Evolutionary conservation across 768 basidiomycete genomes (phyloP).

Genomic region (Podaxis rugospora): DNA sequence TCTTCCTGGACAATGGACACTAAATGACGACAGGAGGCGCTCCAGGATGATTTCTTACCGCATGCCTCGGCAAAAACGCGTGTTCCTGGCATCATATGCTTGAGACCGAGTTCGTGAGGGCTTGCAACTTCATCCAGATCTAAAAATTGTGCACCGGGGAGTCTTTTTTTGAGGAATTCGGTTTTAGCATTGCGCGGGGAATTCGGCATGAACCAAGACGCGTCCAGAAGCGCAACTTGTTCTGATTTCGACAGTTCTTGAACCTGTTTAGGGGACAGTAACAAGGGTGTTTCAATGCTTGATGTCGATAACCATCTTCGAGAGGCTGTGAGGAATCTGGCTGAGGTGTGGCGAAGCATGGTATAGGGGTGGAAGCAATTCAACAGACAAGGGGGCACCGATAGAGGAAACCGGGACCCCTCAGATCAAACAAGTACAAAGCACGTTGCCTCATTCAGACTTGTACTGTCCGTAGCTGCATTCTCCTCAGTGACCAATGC

Average conservation of each 20-base stretch:
- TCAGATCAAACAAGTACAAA: slow-evolving; percentile 16
- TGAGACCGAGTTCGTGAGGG: slow-evolving; percentile 71
- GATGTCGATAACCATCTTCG: slow-evolving; percentile 34
- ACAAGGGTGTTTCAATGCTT: slow-evolving; percentile 33
- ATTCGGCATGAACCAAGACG: slow-evolving; percentile 94
- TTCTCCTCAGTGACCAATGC: slow-evolving; percentile 48
- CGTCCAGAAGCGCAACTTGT: slow-evolving; percentile 57
- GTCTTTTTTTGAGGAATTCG: slow-evolving; percentile 64
- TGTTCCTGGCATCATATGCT: slow-evolving; percentile 89
- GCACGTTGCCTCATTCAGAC: slow-evolving; percentile 6
- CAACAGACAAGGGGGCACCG: not conserved
- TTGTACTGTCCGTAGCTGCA: slow-evolving; percentile 10
- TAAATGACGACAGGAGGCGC: not conserved
- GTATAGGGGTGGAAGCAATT: not conserved
- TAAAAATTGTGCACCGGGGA: slow-evolving; percentile 71
- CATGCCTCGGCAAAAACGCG: slow-evolving; percentile 74
- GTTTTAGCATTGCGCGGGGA: slow-evolving; percentile 61
- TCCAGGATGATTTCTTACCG: slow-evolving; percentile 43
- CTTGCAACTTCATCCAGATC: slow-evolving; percentile 79
- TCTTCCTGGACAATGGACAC: slow-evolving; percentile 32
- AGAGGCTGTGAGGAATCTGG: not conserved
- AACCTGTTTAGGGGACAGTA: slow-evolving; percentile 49
- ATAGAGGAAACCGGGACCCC: not conserved
- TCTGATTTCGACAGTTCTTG: slow-evolving; percentile 29
- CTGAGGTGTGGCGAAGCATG: slow-evolving; percentile 9